Percentiles rank a stretch among this genome's conserved stretches.
Evolutionary conservation across 176 grass and related monocot genomes (phyloP).

Genomic region (Triticum timopheevii): DNA sequence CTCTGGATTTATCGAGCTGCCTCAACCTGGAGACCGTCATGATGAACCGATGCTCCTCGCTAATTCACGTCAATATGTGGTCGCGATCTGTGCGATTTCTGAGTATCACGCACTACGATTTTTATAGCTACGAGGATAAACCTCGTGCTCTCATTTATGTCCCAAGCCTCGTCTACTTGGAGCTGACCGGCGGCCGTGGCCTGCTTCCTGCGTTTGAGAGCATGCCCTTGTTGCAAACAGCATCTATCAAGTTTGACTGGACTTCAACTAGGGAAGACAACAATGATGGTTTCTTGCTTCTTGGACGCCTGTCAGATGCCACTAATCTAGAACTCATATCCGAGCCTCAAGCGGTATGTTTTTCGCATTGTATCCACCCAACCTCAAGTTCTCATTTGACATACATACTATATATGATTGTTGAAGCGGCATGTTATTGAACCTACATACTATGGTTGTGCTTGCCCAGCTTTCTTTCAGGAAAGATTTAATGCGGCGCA

Average conservation of each 20-base stretch:
- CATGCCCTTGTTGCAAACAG: background rate
- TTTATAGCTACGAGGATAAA: background rate
- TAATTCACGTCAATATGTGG: too few relatives aligned
- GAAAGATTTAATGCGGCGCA: background rate
- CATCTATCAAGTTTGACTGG: background rate
- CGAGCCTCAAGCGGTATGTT: background rate
- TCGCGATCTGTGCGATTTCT: background rate
- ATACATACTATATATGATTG: too few relatives aligned
- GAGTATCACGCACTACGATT: background rate
- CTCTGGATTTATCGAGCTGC: background rate
- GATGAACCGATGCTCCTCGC: background rate
- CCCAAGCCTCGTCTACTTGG: background rate
- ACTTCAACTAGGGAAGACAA: too few relatives aligned
- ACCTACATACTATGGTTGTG: too few relatives aligned
- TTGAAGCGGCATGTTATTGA: too few relatives aligned
- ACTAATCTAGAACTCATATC: background rate
- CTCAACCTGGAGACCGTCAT: background rate
- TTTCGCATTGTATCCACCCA: background rate
- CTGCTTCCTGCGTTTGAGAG: background rate
- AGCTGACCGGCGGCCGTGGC: background rate
- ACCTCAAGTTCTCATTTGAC: too few relatives aligned
- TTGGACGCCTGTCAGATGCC: background rate
- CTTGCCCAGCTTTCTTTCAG: background rate
- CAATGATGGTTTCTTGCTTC: background rate
- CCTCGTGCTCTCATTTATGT: background rate